These are phyloP conservation scores for Powellomyces hirtus DNA, from an alignment of 192 early-diverging fungal species.

Conservation along the genomic window DNA sequence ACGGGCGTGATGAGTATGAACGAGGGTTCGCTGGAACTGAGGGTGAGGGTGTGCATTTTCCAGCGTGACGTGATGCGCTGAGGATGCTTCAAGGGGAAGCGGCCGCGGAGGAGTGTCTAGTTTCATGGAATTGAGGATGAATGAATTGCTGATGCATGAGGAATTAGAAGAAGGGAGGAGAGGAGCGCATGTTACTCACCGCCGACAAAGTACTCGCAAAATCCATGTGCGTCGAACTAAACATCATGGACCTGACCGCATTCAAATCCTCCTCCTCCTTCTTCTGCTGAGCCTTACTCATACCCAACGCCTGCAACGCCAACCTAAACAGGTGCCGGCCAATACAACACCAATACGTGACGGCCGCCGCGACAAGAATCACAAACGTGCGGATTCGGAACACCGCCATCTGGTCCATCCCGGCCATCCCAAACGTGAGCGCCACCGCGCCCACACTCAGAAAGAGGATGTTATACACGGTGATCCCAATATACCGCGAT, in stretches of 20 bases:
- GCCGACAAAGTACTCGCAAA: background rate
- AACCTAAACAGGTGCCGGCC: background rate
- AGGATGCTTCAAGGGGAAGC: background rate
- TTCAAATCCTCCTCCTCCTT: background rate
- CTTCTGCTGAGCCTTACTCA: background rate
- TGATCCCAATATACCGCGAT: constrained; percentile 1
- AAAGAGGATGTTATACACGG: constrained; percentile 6
- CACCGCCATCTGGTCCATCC: background rate
- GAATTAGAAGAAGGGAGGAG: background rate
- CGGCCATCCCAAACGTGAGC: background rate
- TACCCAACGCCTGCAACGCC: background rate
- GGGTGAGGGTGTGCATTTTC: background rate
- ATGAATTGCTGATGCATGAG: background rate
- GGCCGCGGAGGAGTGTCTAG: background rate
- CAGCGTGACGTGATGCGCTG: background rate
- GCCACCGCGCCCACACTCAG: background rate
- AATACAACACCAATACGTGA: background rate
- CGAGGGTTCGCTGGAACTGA: background rate
- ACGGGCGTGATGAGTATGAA: background rate
- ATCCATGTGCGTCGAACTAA: background rate
- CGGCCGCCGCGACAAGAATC: background rate
- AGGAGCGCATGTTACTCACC: background rate
- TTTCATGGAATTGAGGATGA: background rate
- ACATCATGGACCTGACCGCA: background rate
- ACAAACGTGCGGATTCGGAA: constrained; percentile 11